Evolutionary conservation across 768 basidiomycete species (phyloP).

Genomic region (Boletellus sp.): DNA sequence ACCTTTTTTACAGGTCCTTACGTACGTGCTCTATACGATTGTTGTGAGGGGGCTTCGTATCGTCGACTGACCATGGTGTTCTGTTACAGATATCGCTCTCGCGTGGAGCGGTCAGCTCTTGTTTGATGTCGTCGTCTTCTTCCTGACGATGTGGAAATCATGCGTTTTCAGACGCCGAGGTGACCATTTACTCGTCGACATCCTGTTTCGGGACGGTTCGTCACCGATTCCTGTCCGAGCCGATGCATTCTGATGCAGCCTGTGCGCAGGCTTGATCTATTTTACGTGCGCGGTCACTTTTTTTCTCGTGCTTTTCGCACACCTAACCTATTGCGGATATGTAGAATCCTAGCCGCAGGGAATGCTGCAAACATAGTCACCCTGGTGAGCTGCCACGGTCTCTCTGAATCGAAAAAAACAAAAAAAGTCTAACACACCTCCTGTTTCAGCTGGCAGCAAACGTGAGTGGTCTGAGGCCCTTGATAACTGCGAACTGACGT

Average conservation of each 20-base stretch:
- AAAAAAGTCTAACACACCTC: background rate
- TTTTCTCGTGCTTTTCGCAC: background rate
- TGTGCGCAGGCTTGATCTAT: conserved; percentile 11
- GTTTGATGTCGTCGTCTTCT: conserved; percentile 22
- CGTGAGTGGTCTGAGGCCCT: conserved; percentile 3
- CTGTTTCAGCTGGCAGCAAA: background rate
- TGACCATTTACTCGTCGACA: conserved; percentile 8
- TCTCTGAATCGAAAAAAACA: no score
- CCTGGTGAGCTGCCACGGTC: conserved; percentile 7
- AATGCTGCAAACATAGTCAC: conserved; percentile 10
- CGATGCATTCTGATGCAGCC: background rate
- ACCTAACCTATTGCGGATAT: background rate
- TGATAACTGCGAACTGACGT: no score
- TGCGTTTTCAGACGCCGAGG: conserved; percentile 1
- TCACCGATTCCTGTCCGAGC: background rate
- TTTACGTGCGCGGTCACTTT: conserved; percentile 10
- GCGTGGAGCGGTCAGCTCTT: conserved; percentile 12
- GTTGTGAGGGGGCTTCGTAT: background rate
- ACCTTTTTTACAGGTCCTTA: conserved; percentile 7
- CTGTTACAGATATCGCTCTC: conserved; percentile 5
- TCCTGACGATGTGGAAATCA: conserved; percentile 17
- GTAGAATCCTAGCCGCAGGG: conserved; percentile 12
- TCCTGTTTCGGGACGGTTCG: conserved; percentile 18
- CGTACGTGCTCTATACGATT: conserved; percentile 7
- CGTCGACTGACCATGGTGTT: background rate